A percentile compares a stretch with the other conserved stretches of the same genome.
Conservation (phyloP, 179 eudicot species). For the Spergularia azorica region DNA sequence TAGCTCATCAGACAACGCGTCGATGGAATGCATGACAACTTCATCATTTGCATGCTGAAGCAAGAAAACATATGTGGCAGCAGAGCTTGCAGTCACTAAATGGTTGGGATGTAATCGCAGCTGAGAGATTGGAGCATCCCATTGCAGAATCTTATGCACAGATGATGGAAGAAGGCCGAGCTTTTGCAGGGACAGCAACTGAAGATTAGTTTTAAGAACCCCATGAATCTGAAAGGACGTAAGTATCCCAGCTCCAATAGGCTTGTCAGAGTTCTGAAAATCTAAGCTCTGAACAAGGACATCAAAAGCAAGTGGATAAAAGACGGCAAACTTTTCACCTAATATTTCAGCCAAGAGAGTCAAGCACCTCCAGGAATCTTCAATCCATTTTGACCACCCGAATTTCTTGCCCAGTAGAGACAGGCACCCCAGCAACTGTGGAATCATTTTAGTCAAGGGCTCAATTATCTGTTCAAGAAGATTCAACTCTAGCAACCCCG, state of each 20-base stretch:
- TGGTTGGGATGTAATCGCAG: conserved; percentile 95
- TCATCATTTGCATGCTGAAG: conserved; percentile 83
- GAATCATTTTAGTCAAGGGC: conserved; percentile 79
- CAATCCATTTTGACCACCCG: conserved; percentile 93
- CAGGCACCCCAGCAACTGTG: conserved; percentile 67
- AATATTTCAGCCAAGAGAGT: conserved; percentile 96
- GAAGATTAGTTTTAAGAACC: conserved; percentile 94
- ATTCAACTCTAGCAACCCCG: conserved; percentile 87
- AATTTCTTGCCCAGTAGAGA: conserved; percentile 82
- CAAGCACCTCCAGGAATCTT: conserved; percentile 94
- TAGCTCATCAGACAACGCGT: conserved; percentile 65
- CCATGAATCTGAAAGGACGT: conserved; percentile 89
- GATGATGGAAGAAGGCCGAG: conserved; percentile 80
- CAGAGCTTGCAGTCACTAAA: conserved; percentile 80
- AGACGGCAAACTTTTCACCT: conserved; percentile 67
- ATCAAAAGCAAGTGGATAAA: conserved; percentile 72
- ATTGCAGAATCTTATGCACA: conserved; percentile 64
- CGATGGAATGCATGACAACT: conserved; percentile 71
- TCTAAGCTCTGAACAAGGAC: conserved; percentile 78
- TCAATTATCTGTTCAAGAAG: conserved; percentile 77
- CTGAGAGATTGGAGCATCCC: conserved; percentile 76
- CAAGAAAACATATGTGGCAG: conserved; percentile 91
- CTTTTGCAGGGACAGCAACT: conserved; percentile 86
- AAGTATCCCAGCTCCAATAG: conserved; percentile 37
- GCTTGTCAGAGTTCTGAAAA: conserved; percentile 30